phyloP scores from a whole-genome alignment of 2,329 filamentous ascomycete genomes.

The Fusarium camptoceras region DNA sequence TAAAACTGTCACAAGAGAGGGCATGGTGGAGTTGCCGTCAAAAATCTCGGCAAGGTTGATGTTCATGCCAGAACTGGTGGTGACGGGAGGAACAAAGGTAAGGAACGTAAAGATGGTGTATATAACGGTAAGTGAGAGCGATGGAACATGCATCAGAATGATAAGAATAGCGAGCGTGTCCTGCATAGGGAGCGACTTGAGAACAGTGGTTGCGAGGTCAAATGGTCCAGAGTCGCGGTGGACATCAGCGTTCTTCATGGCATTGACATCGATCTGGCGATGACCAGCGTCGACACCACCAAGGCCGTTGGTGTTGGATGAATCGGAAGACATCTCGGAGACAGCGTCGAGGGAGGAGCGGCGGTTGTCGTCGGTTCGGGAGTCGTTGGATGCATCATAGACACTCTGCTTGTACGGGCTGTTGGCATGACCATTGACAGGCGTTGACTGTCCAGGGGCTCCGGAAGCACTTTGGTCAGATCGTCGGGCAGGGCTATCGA shows the following conservation, averaged over 20 bases:
- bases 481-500: constrained; percentile 55
- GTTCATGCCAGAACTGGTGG: constrained; percentile 80
- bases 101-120: constrained; percentile 93
- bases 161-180: constrained; percentile 98
- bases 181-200: constrained; percentile 88
- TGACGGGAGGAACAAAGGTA: constrained; percentile 89
- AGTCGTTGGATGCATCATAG: constrained; percentile 54
- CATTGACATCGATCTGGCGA: constrained; percentile 77
- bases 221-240: constrained; percentile 79
- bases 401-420: constrained; percentile 51
- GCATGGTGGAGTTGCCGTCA: constrained; percentile 85
- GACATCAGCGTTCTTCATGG: constrained; percentile 73
- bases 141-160: constrained; percentile 91
- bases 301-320: constrained; percentile 55
- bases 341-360: constrained; percentile 63
- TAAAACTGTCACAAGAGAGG: constrained; percentile 85
- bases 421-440: constrained; percentile 49
- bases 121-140: constrained; percentile 86
- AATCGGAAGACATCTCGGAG: constrained; percentile 68
- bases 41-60: constrained; percentile 91
- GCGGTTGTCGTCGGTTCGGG: constrained; percentile 58
- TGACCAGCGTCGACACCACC: constrained; percentile 62
- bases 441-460: constrained; percentile 49
- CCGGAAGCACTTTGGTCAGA: constrained; percentile 49
- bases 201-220: constrained; percentile 84